Conservation (phyloP, 495 filamentous ascomycete species). For the Aspergillus mulundensis region DNA sequence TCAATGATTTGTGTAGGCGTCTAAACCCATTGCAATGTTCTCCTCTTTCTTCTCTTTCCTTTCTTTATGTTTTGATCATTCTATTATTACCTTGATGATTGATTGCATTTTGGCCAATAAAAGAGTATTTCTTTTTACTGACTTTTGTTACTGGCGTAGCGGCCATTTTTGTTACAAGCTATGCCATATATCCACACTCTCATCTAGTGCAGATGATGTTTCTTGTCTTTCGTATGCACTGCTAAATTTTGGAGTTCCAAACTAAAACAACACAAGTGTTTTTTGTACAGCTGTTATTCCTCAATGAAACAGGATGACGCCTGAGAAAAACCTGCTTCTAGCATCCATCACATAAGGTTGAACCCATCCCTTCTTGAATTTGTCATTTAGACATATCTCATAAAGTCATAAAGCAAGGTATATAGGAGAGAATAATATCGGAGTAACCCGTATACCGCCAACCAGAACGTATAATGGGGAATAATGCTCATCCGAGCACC, state of each 20-base stretch:
- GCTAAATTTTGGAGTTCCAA: no score
- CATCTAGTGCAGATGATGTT: no score
- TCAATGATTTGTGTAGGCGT: constrained; percentile 21
- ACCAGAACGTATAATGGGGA: no score
- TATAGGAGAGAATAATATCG: no score
- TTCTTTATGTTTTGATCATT: background rate
- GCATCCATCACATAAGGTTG: no score
- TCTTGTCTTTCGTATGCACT: no score
- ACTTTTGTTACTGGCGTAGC: background rate
- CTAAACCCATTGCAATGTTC: constrained; percentile 12
- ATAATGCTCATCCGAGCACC: background rate
- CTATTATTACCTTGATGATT: constrained; percentile 3
- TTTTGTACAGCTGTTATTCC: no score
- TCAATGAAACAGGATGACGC: no score
- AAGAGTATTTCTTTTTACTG: constrained; percentile 3
- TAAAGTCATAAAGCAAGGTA: background rate
- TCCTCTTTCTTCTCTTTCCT: constrained; percentile 5
- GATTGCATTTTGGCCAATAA: constrained; percentile 8
- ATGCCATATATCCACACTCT: background rate
- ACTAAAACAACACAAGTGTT: no score
- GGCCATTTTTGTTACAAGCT: background rate
- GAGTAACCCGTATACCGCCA: no score
- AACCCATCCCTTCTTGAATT: no score
- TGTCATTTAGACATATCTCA: background rate
- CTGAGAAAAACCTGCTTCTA: no score